A percentile compares a stretch with the other conserved stretches of the same genome.
Evolutionary conservation across 2,329 filamentous ascomycete genomes (phyloP).

Genomic region (Thielaviopsis musarum): DNA sequence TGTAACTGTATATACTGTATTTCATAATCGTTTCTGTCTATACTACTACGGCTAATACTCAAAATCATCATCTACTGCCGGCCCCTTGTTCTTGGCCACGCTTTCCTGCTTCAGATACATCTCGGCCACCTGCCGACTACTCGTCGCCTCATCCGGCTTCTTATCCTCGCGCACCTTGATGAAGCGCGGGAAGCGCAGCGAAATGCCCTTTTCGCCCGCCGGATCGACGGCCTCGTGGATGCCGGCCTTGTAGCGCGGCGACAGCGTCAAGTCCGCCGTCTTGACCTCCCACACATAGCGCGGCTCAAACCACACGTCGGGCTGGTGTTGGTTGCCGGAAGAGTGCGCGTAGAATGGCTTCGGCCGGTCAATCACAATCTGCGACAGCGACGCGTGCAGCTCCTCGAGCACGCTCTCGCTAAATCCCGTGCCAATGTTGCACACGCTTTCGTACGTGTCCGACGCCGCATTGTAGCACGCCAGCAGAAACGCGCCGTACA

Average conservation of each 20-base stretch:
- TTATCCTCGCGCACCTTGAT: slow-evolving; percentile 89
- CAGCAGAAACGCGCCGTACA: slow-evolving; percentile 89
- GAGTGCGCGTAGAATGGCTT: slow-evolving; percentile 94
- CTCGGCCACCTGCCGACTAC: slow-evolving; percentile 71
- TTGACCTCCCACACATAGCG: slow-evolving; percentile 94
- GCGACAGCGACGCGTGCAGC: slow-evolving; percentile 57
- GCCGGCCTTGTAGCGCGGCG: slow-evolving; percentile 85
- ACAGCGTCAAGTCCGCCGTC: slow-evolving; percentile 85
- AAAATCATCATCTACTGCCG: slow-evolving; percentile 87
- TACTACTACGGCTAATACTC: slow-evolving; percentile 52
- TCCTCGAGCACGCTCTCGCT: slow-evolving; percentile 87
- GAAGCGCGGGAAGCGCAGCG: slow-evolving; percentile 79
- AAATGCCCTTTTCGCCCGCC: slow-evolving; percentile 60
- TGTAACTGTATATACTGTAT: not conserved
- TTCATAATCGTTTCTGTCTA: not conserved
- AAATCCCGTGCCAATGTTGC: slow-evolving; percentile 97
- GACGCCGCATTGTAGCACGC: slow-evolving; percentile 74
- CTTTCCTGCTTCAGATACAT: slow-evolving; percentile 96
- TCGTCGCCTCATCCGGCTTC: slow-evolving; percentile 81
- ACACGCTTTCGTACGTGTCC: slow-evolving; percentile 85
- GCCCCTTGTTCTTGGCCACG: slow-evolving; percentile 70
- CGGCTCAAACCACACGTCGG: slow-evolving; percentile 97
- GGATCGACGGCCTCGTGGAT: slow-evolving; percentile 62
- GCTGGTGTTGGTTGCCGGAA: slow-evolving; percentile 72
- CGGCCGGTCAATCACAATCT: slow-evolving; percentile 67